Percentiles rank a stretch among this genome's conserved stretches.
phyloP scores from a whole-genome alignment of 1,139 yeast species.

The Blastobotrys petasosporus region DNA sequence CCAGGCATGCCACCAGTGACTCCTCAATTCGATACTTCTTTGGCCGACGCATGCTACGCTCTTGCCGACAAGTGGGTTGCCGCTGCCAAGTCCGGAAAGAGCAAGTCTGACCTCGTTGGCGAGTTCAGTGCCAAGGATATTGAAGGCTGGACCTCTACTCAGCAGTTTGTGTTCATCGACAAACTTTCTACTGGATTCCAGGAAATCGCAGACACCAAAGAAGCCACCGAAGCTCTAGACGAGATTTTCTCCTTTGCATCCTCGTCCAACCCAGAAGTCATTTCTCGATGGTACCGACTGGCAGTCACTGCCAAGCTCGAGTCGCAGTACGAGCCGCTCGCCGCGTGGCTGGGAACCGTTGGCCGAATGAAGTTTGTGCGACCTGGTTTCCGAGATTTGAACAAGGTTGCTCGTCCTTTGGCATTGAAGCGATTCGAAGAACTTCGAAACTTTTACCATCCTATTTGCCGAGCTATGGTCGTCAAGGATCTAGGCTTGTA shows the following conservation, averaged over 20 bases:
- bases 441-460: constrained; percentile 63
- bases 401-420: constrained; percentile 55
- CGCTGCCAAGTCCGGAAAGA: constrained; percentile 29
- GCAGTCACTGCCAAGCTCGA: constrained; percentile 38
- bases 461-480: constrained; percentile 76
- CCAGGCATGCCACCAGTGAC: constrained; percentile 84
- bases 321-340: constrained; percentile 46
- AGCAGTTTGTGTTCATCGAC: constrained; percentile 73
- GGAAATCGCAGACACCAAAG: constrained; percentile 15
- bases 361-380: constrained; percentile 95
- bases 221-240: constrained; percentile 40
- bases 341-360: constrained; percentile 82
- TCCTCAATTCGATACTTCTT: constrained; percentile 69
- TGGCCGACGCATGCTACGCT: constrained; percentile 65
- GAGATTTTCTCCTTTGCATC: constrained; percentile 43
- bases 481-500: constrained; percentile 52
- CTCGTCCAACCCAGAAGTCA: constrained; percentile 72
- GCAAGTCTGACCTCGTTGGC: constrained; percentile 23
- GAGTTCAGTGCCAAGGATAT: constrained; percentile 43
- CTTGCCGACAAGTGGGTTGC: constrained; percentile 63
- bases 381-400: constrained; percentile 68
- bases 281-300: constrained; percentile 69
- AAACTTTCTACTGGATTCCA: constrained; percentile 42
- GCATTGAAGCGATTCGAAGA: constrained; percentile 62
- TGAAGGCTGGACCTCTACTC: constrained; percentile 59